phyloP scores from a whole-genome alignment of 1,284 basidiomycete genomes.

The Moniliophthora roreri region DNA sequence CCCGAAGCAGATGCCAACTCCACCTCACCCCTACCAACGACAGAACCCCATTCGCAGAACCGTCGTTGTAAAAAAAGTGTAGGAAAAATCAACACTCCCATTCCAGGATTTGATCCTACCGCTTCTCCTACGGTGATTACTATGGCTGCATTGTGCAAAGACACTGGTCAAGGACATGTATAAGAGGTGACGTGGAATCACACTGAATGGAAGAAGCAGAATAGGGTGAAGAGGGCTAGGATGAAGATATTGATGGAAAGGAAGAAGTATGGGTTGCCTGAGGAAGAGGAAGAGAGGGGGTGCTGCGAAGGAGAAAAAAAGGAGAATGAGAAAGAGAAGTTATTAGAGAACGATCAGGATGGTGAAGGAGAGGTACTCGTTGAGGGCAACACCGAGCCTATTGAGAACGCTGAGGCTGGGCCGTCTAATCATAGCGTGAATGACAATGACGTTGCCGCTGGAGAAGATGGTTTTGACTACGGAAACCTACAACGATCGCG shows the following conservation, averaged over 20 bases:
- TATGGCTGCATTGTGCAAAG: constrained; percentile 73
- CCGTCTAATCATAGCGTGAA: too few relatives aligned
- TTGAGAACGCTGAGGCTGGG: too few relatives aligned
- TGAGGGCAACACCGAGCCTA: too few relatives aligned
- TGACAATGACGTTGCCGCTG: too few relatives aligned
- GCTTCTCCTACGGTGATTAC: constrained; percentile 70
- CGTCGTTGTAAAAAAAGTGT: constrained; percentile 13
- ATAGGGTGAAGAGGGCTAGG: constrained; percentile 59
- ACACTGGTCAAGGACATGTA: constrained; percentile 71
- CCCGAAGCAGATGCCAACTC: background rate
- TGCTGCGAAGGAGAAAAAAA: too few relatives aligned
- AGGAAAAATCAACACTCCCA: constrained; percentile 24
- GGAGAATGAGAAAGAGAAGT: too few relatives aligned
- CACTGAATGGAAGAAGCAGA: constrained; percentile 63
- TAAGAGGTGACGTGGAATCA: constrained; percentile 70
- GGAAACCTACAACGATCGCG: too few relatives aligned
- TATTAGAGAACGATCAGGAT: constrained; percentile 50
- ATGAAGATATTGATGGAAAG: constrained; percentile 65
- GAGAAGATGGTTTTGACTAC: too few relatives aligned
- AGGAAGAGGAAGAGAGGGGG: constrained; percentile 28
- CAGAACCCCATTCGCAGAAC: constrained; percentile 15
- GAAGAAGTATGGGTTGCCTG: constrained; percentile 65
- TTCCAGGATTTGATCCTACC: constrained; percentile 53
- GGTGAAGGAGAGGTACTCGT: constrained; percentile 29
- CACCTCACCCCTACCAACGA: background rate